These are phyloP conservation scores for Penicillium carneum DNA, from an alignment of 2,329 filamentous ascomycete genomes.

Conservation along the genomic window DNA sequence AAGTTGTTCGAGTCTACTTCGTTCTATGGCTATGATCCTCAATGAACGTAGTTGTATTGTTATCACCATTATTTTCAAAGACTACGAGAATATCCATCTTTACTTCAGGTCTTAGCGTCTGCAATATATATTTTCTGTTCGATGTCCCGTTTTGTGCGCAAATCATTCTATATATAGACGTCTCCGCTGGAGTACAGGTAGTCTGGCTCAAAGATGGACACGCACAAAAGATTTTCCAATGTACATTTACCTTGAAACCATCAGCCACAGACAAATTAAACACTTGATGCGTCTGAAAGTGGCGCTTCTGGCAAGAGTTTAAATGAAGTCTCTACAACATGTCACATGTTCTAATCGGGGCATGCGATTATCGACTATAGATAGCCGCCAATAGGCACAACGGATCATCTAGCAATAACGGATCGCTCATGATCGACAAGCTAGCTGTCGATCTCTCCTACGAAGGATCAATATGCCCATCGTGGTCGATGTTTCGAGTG, in stretches of 20 bases:
- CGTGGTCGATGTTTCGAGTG: background rate
- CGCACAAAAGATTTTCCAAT: too few species aligned
- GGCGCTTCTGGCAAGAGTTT: background rate
- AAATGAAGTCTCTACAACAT: background rate
- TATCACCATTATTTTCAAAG: background rate
- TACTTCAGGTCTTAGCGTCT: too few species aligned
- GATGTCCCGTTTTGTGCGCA: background rate
- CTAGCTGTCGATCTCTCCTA: background rate
- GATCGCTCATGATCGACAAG: background rate
- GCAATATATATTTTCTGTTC: background rate
- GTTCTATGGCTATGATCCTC: background rate
- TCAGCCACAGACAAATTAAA: background rate
- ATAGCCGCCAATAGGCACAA: background rate
- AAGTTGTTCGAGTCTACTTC: background rate
- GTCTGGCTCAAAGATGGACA: background rate
- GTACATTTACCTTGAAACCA: too few species aligned
- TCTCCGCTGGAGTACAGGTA: too few species aligned
- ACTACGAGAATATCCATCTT: background rate
- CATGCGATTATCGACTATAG: background rate
- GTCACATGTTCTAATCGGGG: background rate
- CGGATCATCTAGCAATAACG: background rate
- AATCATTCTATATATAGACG: background rate
- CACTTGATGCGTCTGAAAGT: background rate
- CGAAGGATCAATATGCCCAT: background rate
- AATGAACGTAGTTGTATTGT: background rate